These are phyloP conservation scores for Volvox reticuliferus DNA, from an alignment of 139 green algal genomes.

Conservation along the genomic window DNA sequence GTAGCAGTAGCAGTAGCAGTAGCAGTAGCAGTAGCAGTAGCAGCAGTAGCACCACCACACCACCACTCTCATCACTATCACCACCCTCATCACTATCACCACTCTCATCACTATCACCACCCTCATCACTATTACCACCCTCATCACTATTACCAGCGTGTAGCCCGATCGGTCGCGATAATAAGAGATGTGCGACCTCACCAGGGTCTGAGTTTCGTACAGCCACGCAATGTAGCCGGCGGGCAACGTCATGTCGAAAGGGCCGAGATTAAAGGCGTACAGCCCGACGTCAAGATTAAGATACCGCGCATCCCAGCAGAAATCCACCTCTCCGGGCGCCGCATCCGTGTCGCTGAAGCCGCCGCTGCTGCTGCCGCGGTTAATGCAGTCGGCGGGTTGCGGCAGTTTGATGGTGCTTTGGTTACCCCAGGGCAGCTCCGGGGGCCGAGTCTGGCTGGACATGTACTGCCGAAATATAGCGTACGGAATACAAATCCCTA, in stretches of 20 bases:
- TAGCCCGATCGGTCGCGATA: background rate
- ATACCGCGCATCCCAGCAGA: background rate
- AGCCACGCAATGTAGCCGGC: background rate
- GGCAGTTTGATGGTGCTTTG: background rate
- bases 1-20: no score
- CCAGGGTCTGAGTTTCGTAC: background rate
- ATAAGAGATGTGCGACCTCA: background rate
- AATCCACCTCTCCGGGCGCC: background rate
- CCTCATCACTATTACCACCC: background rate
- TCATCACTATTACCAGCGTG: background rate
- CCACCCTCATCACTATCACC: no score
- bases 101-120: no score
- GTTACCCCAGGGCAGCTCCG: background rate
- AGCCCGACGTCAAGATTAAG: background rate
- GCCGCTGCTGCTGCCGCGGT: no score
- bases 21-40: no score
- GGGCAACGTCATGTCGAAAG: background rate
- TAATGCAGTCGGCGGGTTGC: background rate
- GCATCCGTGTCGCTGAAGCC: background rate
- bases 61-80: no score
- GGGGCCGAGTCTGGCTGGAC: no score
- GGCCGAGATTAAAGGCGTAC: background rate
- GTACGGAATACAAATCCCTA: no score
- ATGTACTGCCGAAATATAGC: no score
- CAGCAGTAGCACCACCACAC: no score